phyloP scores from a whole-genome alignment of 2,329 filamentous ascomycete species.

The Pseudocercospora eumusae region DNA sequence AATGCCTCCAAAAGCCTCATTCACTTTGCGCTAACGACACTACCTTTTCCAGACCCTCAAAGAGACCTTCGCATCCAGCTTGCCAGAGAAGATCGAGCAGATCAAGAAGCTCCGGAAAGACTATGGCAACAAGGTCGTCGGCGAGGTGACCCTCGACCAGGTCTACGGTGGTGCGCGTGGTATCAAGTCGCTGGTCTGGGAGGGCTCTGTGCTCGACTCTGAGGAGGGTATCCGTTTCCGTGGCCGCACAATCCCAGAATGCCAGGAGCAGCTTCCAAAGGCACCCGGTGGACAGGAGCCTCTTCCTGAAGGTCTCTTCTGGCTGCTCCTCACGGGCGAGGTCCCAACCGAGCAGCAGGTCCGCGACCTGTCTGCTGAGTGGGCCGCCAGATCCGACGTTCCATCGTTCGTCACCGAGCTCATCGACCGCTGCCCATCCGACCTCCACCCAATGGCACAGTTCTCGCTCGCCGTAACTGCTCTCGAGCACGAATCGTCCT shows the following conservation, averaged over 20 bases:
- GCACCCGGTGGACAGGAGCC: constrained; percentile 95
- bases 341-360: constrained; percentile 98
- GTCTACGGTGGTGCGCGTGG: constrained; percentile 99
- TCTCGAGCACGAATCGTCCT: constrained; percentile 96
- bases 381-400: constrained; percentile 94
- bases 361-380: constrained; percentile 95
- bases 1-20: not conserved
- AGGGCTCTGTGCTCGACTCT: constrained; percentile 94
- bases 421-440: constrained; percentile 98
- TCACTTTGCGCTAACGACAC: constrained; percentile 13
- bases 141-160: constrained; percentile 98
- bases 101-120: constrained; percentile 99
- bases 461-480: constrained; percentile 97
- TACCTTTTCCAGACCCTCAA: constrained; percentile 74
- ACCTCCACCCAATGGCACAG: constrained; percentile 99
- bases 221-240: constrained; percentile 99
- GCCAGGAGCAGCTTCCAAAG: constrained; percentile 96
- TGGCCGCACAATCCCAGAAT: constrained; percentile 98
- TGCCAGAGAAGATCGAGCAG: constrained; percentile 97
- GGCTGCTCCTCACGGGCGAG: constrained; percentile 97
- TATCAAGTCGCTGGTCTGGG: constrained; percentile 98
- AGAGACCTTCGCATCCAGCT: constrained; percentile 94
- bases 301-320: constrained; percentile 98
- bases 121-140: constrained; percentile 90
- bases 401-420: constrained; percentile 99